Evolutionary conservation across 768 basidiomycete genomes (phyloP), one percentile per base, ranked within the genome.

Genomic region (Hysterangium stoloniferum): DNA sequence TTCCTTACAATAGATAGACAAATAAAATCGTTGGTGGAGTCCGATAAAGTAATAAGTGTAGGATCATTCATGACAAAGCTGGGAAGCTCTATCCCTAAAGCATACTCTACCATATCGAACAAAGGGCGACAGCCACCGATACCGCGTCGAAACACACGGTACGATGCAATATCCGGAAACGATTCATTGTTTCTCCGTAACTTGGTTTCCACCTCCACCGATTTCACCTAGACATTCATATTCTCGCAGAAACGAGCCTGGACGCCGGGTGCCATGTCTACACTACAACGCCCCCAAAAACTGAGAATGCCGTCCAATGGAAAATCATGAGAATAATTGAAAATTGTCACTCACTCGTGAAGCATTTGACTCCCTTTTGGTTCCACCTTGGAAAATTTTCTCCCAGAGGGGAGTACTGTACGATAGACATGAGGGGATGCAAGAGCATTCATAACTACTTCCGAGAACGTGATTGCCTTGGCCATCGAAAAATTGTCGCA

Each of bases 71-170:
- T 66, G 54, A 80, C 73, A 46, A 75, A 68, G 20, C 79, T 72
- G 0, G 78, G 77, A 20, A 82, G 59, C 55, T 79, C 71, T 31
- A 81, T 69, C 24, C 63, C 61, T 28, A 67, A 64, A 2, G 75
- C 75, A 48, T 78, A 86, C 56, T 83, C 78, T 51, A 74, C 73
- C 3, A 78, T 63, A 13, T 70, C 71, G 52, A 76, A 74, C 43
- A 74, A 68, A 0, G 76, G 72, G 49, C 74, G 73, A 57, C 70
- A 73, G 8, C 73, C 79, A 48, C 71, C 74, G 9, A 76, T 79
- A 45, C 77, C 71, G 27, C 79, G 70, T 41, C 80, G 71, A 38
- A 80, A 64, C 11, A 62, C 54, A 48, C 80, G 68, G 60, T 79
- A 82, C 12, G 72, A 70, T 48, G 79, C 75, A 24, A 80, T 64